Base-by-base conservation (phyloP, 192 early-diverging fungal genomes). In the Entophlyctis luteolus region DNA sequence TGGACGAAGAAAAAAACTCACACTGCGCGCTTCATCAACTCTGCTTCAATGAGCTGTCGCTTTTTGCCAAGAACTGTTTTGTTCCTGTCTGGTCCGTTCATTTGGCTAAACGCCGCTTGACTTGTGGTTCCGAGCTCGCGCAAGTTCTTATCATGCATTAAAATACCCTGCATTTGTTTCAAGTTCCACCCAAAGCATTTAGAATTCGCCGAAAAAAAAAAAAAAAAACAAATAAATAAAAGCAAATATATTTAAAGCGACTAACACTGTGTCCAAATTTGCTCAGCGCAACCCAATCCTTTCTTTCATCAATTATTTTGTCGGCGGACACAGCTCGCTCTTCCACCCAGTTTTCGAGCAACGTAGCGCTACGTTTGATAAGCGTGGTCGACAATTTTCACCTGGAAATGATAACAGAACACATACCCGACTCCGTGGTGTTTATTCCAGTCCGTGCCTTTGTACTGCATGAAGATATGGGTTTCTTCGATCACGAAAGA, bases 271-370 rank as follows among this genome's bases (percentile, higher is more conserved):
- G 77, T n/a, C 77, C 77, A 2, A 53, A 54, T 33, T 75, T 76
- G 46, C 66, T 74, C 38, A 82, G 31, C 12, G 34, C 28, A 2
- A 54, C 71, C 28, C 78, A 66, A 48, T 74, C 59, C 5, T 45
- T 18, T 14, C 77, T 67, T 62, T 79, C 77, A 14, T 72, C 53
- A n/a, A 72, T n/a, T 32, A 77, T 72, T 48, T 60, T 53, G 42
- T 56, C 67, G n/a, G n/a, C n/a, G 16, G 63, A 69, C 1, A 81
- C 72, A 18, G 82, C 82, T 3, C 82, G 71, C 48, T 84, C 82
- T 57, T 84, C 82, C 2, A 82, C 82, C 79, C 80, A 84, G 72
- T 84, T 84, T 20, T 75, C 75, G 2, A 84, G 67, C 16, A 84
- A 67, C 18, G 82, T 84, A 25, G 68, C 67, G 18, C 82, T 63